phyloP scores from a whole-genome alignment of 805 yeast species.

The Nakazawaea populi region DNA sequence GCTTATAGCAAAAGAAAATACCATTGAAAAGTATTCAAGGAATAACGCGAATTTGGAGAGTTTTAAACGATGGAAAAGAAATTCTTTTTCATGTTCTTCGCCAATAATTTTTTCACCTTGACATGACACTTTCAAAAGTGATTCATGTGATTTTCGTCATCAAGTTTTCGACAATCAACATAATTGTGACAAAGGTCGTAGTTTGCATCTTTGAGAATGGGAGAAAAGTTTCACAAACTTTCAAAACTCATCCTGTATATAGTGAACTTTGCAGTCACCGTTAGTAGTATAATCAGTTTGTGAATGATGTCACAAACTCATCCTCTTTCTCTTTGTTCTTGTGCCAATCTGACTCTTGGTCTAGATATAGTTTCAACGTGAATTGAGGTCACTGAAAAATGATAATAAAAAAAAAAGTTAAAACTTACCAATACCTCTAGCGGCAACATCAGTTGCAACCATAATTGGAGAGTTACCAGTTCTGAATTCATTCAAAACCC shows the following conservation, averaged over 20 bases:
- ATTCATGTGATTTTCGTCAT: no score
- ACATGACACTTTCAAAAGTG: no score
- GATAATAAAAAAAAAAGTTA: conserved; percentile 11
- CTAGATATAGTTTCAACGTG: no score
- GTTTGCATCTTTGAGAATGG: not conserved
- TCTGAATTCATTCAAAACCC: conserved; percentile 94
- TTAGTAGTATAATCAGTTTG: not conserved
- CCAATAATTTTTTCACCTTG: no score
- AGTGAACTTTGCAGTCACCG: not conserved
- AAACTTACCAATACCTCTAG: conserved; percentile 98
- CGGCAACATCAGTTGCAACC: conserved; percentile 99
- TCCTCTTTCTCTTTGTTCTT: not conserved
- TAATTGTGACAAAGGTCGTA: not conserved
- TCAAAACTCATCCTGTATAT: not conserved
- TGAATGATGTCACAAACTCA: not conserved
- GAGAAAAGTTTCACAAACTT: not conserved
- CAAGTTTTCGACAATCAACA: not conserved
- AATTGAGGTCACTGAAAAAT: not conserved
- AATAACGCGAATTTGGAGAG: no score
- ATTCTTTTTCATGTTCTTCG: no score
- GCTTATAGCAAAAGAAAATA: no score
- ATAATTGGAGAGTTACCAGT: conserved; percentile 89
- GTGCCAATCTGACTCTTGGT: no score
- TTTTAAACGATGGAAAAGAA: no score
- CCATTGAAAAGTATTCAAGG: no score